These are phyloP conservation scores for Esteya vermicola DNA, from an alignment of 2,329 filamentous ascomycete species.

Conservation along the genomic window DNA sequence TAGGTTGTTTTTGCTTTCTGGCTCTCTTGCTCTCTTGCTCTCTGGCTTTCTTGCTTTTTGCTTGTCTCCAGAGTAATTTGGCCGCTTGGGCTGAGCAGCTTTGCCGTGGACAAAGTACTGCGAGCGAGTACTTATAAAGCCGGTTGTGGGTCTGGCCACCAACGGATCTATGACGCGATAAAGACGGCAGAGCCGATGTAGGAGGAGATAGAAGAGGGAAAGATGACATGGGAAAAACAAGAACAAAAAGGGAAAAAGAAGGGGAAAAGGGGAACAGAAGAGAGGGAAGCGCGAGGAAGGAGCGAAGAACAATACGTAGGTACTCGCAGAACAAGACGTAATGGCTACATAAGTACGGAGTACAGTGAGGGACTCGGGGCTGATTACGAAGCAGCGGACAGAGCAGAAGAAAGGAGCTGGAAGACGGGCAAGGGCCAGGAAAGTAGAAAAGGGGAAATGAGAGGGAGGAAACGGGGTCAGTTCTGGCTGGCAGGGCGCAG, in stretches of 20 bases:
- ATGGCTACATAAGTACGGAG: too few relatives aligned
- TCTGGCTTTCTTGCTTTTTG: too few relatives aligned
- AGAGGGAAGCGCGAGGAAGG: not conserved
- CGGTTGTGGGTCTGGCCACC: not conserved
- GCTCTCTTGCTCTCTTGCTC: too few relatives aligned
- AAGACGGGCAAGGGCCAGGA: too few relatives aligned
- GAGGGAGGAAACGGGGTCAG: too few relatives aligned
- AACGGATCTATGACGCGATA: slow-evolving; percentile 9
- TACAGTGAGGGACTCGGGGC: too few relatives aligned
- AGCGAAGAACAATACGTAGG: not conserved
- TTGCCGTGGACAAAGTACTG: not conserved
- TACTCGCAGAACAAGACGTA: too few relatives aligned
- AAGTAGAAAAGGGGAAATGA: too few relatives aligned
- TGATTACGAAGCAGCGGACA: too few relatives aligned
- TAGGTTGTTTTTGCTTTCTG: too few relatives aligned
- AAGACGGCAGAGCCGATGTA: slow-evolving; percentile 4
- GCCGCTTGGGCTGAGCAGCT: not conserved
- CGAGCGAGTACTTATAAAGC: not conserved
- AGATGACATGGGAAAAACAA: not conserved
- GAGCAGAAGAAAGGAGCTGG: too few relatives aligned
- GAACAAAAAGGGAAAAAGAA: not conserved
- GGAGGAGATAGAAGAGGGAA: not conserved
- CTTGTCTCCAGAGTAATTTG: not conserved
- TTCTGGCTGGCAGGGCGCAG: too few relatives aligned
- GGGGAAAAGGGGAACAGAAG: not conserved